Percentiles rank a stretch among this genome's conserved stretches.
Evolutionary conservation across 768 basidiomycete genomes (phyloP).

Genomic region (Calocybe indica): DNA sequence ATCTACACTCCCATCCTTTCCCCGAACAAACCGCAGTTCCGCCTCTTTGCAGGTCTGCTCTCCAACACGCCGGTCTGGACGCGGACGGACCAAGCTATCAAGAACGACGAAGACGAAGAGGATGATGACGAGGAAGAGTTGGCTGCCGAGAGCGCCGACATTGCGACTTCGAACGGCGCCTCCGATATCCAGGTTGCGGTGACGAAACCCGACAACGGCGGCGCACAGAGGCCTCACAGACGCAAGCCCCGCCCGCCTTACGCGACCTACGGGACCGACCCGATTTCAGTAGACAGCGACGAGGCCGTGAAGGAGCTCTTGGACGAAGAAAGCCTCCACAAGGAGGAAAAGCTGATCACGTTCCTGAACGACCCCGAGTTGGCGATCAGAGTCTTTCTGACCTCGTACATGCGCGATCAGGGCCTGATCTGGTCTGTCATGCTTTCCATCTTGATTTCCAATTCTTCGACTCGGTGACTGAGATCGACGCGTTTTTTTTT

Average conservation of each 20-base stretch:
- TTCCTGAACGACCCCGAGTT: slow-evolving; percentile 64
- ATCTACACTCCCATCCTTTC: neutral
- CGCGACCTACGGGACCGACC: slow-evolving; percentile 26
- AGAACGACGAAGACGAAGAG: slow-evolving; percentile 23
- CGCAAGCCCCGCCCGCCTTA: slow-evolving; percentile 31
- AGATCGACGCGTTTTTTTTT: neutral
- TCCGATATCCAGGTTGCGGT: too few relatives aligned
- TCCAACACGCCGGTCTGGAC: slow-evolving; percentile 40
- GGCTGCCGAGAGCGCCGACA: slow-evolving; percentile 20
- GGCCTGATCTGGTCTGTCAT: slow-evolving; percentile 62
- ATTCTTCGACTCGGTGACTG: neutral
- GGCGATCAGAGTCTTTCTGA: slow-evolving; percentile 58
- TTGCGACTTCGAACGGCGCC: slow-evolving; percentile 8
- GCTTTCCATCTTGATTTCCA: slow-evolving; percentile 1
- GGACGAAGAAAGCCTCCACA: slow-evolving; percentile 26
- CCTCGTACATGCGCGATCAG: slow-evolving; percentile 59
- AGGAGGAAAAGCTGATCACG: slow-evolving; percentile 36
- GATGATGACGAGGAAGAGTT: slow-evolving; percentile 29
- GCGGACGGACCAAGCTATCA: slow-evolving; percentile 25
- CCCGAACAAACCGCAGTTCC: slow-evolving; percentile 42
- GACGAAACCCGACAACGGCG: too few relatives aligned
- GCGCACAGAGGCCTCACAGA: slow-evolving; percentile 9
- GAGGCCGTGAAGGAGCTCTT: slow-evolving; percentile 32
- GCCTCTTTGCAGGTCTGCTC: slow-evolving; percentile 54
- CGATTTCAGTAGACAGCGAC: slow-evolving; percentile 25